A percentile compares a stretch with the other conserved stretches of the same genome.
These are phyloP conservation scores for Saccharum spontaneum DNA, from an alignment of 176 grass and related monocot species.

Conservation along the genomic window DNA sequence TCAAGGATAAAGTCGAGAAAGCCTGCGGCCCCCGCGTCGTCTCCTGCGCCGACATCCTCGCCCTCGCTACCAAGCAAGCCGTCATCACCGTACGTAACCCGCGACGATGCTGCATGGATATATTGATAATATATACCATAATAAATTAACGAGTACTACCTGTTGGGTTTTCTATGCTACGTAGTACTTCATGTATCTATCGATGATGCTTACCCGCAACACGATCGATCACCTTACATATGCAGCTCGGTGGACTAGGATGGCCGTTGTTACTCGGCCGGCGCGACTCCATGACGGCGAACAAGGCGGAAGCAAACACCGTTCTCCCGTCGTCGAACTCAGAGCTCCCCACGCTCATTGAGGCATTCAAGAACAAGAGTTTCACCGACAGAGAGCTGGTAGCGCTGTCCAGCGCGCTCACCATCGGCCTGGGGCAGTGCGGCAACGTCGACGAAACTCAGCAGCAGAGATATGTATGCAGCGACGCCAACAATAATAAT, in stretches of 20 bases:
- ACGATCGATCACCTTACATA: no score
- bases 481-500: not conserved
- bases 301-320: slow-evolving; percentile 24
- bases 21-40: slow-evolving; percentile 33
- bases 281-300: slow-evolving; percentile 50
- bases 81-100: not conserved
- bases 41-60: slow-evolving; percentile 90
- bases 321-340: slow-evolving; percentile 42
- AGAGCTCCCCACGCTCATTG: slow-evolving; percentile 32
- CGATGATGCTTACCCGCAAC: no score
- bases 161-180: no score
- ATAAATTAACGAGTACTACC: no score
- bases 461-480: slow-evolving; percentile 14
- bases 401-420: slow-evolving; percentile 69
- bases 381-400: slow-evolving; percentile 41
- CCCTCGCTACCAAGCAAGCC: slow-evolving; percentile 33
- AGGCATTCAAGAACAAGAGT: slow-evolving; percentile 35
- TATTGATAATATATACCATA: no score
- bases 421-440: slow-evolving; percentile 56
- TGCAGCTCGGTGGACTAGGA: not conserved
- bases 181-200: no score
- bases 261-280: slow-evolving; percentile 59
- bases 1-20: slow-evolving; percentile 47
- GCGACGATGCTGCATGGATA: no score
- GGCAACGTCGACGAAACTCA: not conserved